These are phyloP conservation scores for Colletotrichum neosansevieriae DNA, from an alignment of 2,329 filamentous ascomycete genomes.

Conservation along the genomic window DNA sequence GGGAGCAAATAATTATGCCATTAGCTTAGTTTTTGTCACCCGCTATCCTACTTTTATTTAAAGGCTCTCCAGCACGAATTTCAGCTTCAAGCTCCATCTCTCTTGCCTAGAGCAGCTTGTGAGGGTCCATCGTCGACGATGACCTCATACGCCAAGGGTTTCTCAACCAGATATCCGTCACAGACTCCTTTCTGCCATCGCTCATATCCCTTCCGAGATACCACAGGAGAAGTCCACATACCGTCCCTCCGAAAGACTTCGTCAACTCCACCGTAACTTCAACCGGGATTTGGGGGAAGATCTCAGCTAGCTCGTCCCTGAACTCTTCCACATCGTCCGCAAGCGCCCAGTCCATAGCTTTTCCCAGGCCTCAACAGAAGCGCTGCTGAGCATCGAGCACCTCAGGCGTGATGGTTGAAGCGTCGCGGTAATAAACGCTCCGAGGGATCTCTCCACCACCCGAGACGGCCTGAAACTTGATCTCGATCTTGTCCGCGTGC, in stretches of 20 bases:
- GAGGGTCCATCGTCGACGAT: constrained; percentile 22
- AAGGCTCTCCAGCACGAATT: too few relatives aligned
- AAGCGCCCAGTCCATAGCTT: constrained; percentile 31
- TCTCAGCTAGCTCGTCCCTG: constrained; percentile 32
- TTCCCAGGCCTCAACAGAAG: constrained; percentile 33
- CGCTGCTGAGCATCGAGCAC: constrained; percentile 35
- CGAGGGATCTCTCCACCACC: constrained; percentile 32
- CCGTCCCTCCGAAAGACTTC: constrained; percentile 33
- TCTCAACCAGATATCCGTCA: constrained; percentile 23
- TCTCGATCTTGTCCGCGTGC: constrained; percentile 19
- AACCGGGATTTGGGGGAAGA: constrained; percentile 31
- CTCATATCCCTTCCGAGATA: constrained; percentile 28
- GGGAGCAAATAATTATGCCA: too few relatives aligned
- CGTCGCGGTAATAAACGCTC: constrained; percentile 41
- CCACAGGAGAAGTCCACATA: constrained; percentile 37
- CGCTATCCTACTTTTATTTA: too few relatives aligned
- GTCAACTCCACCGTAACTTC: constrained; percentile 31
- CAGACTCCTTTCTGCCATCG: constrained; percentile 36
- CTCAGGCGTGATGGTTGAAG: constrained; percentile 4
- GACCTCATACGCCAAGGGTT: constrained; percentile 27
- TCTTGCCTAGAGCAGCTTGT: constrained; percentile 1
- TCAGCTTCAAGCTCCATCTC: background rate
- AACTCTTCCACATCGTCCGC: constrained; percentile 29
- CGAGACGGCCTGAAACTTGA: constrained; percentile 33
- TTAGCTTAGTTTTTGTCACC: too few relatives aligned